A percentile compares a stretch with the other conserved stretches of the same genome.
phyloP scores from a whole-genome alignment of 2,329 filamentous ascomycete species.

The Fusarium pseudoanthophilum region DNA sequence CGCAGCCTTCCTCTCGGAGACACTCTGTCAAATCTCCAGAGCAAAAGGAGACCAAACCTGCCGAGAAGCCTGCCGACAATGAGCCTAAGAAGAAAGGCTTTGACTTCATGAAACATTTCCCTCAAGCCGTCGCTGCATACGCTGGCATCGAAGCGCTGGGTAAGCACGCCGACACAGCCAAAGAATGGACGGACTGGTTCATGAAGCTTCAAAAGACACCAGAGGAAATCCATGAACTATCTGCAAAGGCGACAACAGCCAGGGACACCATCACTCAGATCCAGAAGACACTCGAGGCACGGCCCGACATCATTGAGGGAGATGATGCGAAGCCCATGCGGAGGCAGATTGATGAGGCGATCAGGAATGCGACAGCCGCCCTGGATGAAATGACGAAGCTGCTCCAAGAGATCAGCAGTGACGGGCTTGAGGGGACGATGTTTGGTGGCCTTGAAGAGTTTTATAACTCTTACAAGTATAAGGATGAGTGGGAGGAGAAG shows the following conservation, averaged over 20 bases:
- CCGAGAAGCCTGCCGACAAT: not conserved
- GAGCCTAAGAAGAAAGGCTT: slow-evolving; percentile 2
- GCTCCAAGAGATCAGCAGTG: slow-evolving; percentile 44
- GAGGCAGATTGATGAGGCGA: slow-evolving; percentile 45
- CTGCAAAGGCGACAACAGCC: slow-evolving; percentile 43
- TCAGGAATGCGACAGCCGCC: slow-evolving; percentile 42
- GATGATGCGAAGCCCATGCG: slow-evolving; percentile 44
- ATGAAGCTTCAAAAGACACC: slow-evolving; percentile 47
- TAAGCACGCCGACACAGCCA: slow-evolving; percentile 47
- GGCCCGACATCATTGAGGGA: slow-evolving; percentile 48
- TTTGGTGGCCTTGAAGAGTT: slow-evolving; percentile 44
- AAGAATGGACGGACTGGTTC: slow-evolving; percentile 50
- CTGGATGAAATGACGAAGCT: slow-evolving; percentile 47
- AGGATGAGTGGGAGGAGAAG: slow-evolving; percentile 48
- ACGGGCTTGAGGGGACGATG: slow-evolving; percentile 34
- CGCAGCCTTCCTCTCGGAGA: not conserved
- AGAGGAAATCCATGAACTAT: slow-evolving; percentile 45
- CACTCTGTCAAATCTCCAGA: not conserved
- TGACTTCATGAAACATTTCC: slow-evolving; percentile 39
- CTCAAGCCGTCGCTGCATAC: slow-evolving; percentile 43
- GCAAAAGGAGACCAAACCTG: not conserved
- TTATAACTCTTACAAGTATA: slow-evolving; percentile 50
- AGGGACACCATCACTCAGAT: slow-evolving; percentile 49
- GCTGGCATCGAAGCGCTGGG: slow-evolving; percentile 42
- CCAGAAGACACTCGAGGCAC: slow-evolving; percentile 41